phyloP scores from a whole-genome alignment of 2,329 filamentous ascomycete species.

The Fusarium humuli region DNA sequence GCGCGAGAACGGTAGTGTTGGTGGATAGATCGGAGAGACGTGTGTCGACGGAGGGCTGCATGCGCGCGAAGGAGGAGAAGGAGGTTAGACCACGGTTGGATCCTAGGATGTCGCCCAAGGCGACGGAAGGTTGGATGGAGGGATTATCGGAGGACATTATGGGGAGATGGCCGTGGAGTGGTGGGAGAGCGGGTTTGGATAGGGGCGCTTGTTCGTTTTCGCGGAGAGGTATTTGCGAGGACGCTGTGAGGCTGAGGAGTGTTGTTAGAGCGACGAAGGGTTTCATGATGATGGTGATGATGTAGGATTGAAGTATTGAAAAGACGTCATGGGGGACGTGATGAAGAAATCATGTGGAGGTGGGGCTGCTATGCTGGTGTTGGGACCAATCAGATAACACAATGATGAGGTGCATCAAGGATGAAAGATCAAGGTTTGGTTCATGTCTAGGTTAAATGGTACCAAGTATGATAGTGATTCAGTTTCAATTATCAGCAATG shows the following conservation, averaged over 20 bases:
- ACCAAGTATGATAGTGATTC: too few relatives aligned
- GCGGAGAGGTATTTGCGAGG: constrained; percentile 25
- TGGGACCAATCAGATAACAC: not conserved
- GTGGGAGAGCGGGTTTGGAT: constrained; percentile 11
- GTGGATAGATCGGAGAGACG: constrained; percentile 74
- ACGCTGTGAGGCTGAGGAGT: constrained; percentile 28
- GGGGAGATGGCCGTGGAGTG: constrained; percentile 42
- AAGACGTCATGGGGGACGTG: constrained; percentile 31
- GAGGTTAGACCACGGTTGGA: constrained; percentile 82
- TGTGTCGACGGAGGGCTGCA: constrained; percentile 74
- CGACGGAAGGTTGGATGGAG: constrained; percentile 62
- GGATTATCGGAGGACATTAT: constrained; percentile 45
- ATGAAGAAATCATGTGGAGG: constrained; percentile 3
- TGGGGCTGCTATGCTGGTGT: not conserved
- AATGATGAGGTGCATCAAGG: not conserved
- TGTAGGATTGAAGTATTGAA: constrained; percentile 4
- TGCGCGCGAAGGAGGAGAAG: constrained; percentile 84
- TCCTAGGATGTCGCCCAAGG: constrained; percentile 87
- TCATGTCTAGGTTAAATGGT: not conserved
- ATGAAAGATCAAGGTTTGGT: not conserved
- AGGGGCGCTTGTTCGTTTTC: not conserved
- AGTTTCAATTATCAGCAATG: too few relatives aligned
- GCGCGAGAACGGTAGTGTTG: constrained; percentile 89
- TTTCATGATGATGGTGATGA: constrained; percentile 37
- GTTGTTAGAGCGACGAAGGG: constrained; percentile 29